Percentiles rank a stretch among this genome's conserved stretches.
Conservation (phyloP, 2,329 filamentous ascomycete species). For the Trichophyton mentagrophytes region DNA sequence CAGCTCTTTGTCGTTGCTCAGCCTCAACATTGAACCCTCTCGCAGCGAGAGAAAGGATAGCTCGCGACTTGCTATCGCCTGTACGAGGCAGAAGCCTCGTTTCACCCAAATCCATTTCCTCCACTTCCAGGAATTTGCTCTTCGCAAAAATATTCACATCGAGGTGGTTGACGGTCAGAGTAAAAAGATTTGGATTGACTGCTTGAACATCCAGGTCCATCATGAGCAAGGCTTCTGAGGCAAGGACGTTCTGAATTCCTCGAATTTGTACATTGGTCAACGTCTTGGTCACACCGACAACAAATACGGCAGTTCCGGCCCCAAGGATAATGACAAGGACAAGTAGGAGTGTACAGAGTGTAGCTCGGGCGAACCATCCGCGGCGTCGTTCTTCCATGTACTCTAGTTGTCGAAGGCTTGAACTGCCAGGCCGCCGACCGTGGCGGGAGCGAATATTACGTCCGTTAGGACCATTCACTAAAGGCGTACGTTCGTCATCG, state of each 20-base stretch:
- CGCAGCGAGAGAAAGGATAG: constrained; percentile 16
- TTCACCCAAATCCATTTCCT: constrained; percentile 26
- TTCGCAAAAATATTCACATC: constrained; percentile 92
- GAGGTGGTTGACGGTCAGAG: constrained; percentile 71
- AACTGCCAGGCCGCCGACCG: constrained; percentile 42
- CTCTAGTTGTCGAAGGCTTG: constrained; percentile 57
- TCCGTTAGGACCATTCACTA: constrained; percentile 54
- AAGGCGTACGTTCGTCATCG: constrained; percentile 77
- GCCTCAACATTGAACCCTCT: constrained; percentile 7
- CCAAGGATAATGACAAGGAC: constrained; percentile 70
- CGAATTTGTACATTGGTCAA: constrained; percentile 65
- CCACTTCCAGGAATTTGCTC: constrained; percentile 68
- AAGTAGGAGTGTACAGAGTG: constrained; percentile 75
- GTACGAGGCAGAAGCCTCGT: constrained; percentile 12
- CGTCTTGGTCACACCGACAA: constrained; percentile 83
- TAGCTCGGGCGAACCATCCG: constrained; percentile 59
- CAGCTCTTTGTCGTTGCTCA: constrained; percentile 6
- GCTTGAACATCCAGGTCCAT: constrained; percentile 79
- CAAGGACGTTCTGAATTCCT: constrained; percentile 77
- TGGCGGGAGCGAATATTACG: constrained; percentile 45
- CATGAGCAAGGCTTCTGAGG: constrained; percentile 90
- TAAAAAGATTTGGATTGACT: constrained; percentile 83
- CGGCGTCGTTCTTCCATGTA: constrained; percentile 54
- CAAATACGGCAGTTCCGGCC: constrained; percentile 73
- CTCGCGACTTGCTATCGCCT: constrained; percentile 23